These are phyloP conservation scores for Licmophora abbreviata DNA, from an alignment of 108 stramenopile species.

Conservation along the genomic window DNA sequence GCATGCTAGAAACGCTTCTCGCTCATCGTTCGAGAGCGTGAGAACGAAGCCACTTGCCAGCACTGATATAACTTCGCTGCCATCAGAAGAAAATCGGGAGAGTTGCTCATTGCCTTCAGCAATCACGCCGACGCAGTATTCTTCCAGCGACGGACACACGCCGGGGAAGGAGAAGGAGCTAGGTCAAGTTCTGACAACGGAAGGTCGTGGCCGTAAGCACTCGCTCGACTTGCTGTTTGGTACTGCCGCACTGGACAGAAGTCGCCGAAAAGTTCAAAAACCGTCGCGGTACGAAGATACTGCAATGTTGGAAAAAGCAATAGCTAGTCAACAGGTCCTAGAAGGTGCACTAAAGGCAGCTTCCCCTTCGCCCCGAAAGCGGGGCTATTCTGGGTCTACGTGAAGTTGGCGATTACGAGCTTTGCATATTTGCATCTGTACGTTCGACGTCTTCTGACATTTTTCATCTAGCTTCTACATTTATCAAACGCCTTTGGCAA, in stretches of 20 bases:
- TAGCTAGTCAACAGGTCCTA: background rate
- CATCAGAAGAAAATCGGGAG: no score
- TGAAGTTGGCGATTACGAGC: no score
- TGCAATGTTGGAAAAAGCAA: slow-evolving; percentile 3
- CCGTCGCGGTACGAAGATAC: slow-evolving; percentile 7
- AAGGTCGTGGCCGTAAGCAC: background rate
- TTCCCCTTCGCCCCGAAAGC: background rate
- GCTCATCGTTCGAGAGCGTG: no score
- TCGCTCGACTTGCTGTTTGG: background rate
- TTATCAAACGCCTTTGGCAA: background rate
- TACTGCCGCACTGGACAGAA: slow-evolving; percentile 5
- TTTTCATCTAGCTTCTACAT: background rate
- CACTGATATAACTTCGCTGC: no score
- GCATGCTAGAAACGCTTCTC: no score
- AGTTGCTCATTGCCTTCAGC: no score
- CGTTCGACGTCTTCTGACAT: background rate
- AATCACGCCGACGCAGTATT: no score
- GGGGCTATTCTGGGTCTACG: background rate
- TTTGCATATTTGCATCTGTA: no score
- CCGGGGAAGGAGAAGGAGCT: no score
- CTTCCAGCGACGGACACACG: no score
- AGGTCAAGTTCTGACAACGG: no score
- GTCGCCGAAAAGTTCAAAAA: slow-evolving; percentile 8
- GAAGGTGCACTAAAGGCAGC: background rate
- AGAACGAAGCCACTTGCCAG: no score